Base-by-base conservation (phyloP, 2,329 filamentous ascomycete species). In the Leptosphaerulina australis region DNA sequence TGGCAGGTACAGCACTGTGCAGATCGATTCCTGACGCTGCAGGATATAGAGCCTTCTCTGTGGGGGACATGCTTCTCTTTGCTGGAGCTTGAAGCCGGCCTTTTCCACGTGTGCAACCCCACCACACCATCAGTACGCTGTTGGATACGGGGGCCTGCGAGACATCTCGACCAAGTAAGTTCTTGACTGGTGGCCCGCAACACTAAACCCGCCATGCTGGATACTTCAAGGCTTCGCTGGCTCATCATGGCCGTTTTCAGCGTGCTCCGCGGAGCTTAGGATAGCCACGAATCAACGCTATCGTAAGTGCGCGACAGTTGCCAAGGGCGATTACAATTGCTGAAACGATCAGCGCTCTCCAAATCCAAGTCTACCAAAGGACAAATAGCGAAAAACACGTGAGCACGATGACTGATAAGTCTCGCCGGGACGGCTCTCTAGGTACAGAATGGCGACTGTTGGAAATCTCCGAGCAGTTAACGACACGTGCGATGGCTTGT, bases 121-220 rank as follows among this genome's bases (percentile, higher is more conserved):
- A 56, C 57, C 43, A 35, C 48, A 58, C 50, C 55, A 50, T 29
- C 36, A 48, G 48, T 51, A 59, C 56, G 54, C 55, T 53, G 61
- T 63, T 60, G 55, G 54, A 36, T 38, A 56, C 59, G 54, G n/a
- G n/a, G n/a, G 50, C 59, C 66, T 68, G 64, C 66, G 62, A 67
- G 68, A 70, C 67, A 70, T 68, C 37, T 46, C 55, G 49, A 58
- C 56, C 61, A 60, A 59, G 55, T 49, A 44, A 50, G 44, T 44
- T 49, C 63, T 67, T 67, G 63, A 56, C 56, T 56, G 50, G 52
- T 52, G 43, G 30, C 41, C 41, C 26, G 41, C 30, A 45, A 24
- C 53, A 53, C 48, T 55, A 58, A 51, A 59, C 54, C 56, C 62
- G 53, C 56, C 44, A 47, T 33, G 52, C 53, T 64, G 67, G 62